Percentiles rank a stretch among this genome's conserved stretches.
Conservation (phyloP, 1,139 yeast genomes). For the Yamadazyma buinensis region DNA sequence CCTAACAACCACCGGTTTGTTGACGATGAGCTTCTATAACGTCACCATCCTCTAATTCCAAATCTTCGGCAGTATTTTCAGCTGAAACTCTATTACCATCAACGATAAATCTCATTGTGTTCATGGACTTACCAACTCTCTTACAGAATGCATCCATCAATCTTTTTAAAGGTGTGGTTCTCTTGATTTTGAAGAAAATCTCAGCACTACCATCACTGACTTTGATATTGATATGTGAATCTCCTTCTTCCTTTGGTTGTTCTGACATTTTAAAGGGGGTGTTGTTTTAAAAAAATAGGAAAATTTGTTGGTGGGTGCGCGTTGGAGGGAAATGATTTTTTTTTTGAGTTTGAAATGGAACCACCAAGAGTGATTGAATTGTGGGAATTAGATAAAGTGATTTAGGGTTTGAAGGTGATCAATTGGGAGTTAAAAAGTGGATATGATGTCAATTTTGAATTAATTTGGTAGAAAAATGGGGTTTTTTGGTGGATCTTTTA, state of each 20-base stretch:
- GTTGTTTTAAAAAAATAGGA: too few species aligned
- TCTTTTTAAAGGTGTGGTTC: conserved; percentile 88
- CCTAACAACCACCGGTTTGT: conserved; percentile 75
- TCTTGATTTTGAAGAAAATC: conserved; percentile 92
- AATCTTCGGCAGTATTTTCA: conserved; percentile 86
- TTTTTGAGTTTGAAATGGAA: too few species aligned
- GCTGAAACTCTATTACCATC: conserved; percentile 91
- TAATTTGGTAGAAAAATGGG: too few species aligned
- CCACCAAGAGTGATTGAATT: too few species aligned
- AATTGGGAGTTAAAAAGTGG: too few species aligned
- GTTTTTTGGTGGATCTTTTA: too few species aligned
- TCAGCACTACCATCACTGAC: conserved; percentile 93
- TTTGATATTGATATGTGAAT: conserved; percentile 83
- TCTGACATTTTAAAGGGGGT: too few species aligned
- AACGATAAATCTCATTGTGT: conserved; percentile 79
- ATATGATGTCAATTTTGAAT: too few species aligned
- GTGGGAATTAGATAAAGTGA: too few species aligned
- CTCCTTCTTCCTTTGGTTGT: conserved; percentile 51
- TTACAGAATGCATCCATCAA: conserved; percentile 98
- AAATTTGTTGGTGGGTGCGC: too few species aligned
- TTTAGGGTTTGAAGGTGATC: too few species aligned
- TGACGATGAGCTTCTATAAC: conserved; percentile 98
- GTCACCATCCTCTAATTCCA: conserved; percentile 93
- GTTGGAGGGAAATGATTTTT: too few species aligned
- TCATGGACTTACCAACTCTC: conserved; percentile 89